A percentile compares a stretch with the other conserved stretches of the same genome.
Evolutionary conservation across 768 basidiomycete species (phyloP).

Genomic region (Russula sp.): DNA sequence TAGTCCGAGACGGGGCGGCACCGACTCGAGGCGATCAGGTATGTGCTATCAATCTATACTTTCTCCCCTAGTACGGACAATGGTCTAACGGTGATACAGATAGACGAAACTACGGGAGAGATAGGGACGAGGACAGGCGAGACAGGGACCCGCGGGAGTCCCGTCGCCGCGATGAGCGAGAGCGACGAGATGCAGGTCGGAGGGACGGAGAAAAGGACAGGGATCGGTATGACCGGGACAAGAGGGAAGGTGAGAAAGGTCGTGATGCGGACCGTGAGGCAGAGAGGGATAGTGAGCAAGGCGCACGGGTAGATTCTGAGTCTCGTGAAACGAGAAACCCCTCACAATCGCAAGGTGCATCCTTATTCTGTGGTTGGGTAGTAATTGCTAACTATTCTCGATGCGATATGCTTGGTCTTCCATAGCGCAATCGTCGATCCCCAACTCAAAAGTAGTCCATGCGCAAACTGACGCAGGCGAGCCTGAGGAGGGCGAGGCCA

Average conservation of each 20-base stretch:
- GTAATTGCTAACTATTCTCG: background rate
- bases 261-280: constrained; percentile 31
- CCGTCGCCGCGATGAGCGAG: constrained; percentile 20
- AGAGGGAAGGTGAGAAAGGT: constrained; percentile 38
- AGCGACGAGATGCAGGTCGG: constrained; percentile 22
- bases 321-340: constrained; percentile 17
- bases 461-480: constrained; percentile 32
- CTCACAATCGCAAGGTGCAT: constrained; percentile 9
- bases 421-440: background rate
- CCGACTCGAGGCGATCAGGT: constrained; percentile 20
- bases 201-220: constrained; percentile 22
- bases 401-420: background rate
- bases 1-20: constrained; percentile 20
- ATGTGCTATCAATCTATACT: background rate
- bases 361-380: background rate
- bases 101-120: constrained; percentile 16
- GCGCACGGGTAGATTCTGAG: constrained; percentile 27
- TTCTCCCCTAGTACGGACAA: background rate
- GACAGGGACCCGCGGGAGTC: constrained; percentile 17
- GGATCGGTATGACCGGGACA: constrained; percentile 17
- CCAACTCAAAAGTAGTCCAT: constrained; percentile 6
- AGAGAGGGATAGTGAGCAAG: constrained; percentile 34
- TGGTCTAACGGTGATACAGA: constrained; percentile 1
- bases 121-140: constrained; percentile 19
- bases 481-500: constrained; percentile 41